Evolutionary conservation across 805 yeast species (phyloP), one percentile per base, ranked within the genome.

Genomic region (Yarrowia bubula): DNA sequence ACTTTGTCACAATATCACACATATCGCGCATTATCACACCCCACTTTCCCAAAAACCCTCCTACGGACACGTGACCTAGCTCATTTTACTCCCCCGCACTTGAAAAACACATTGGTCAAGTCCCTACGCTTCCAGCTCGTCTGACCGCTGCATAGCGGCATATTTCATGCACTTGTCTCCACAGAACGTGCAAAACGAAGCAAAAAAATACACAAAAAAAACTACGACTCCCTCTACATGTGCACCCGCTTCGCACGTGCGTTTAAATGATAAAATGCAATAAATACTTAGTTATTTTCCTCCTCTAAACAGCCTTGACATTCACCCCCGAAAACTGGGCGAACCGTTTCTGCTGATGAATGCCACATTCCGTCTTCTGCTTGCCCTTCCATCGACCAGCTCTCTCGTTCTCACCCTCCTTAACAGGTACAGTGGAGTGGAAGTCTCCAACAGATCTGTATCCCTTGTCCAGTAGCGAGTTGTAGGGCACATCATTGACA

Each of bases 381-480:
- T 88, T 83, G 1, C 97, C 98, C 79, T 89, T 88, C 98, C 98
- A 93, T 72, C 98, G 84, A 0, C 98, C 98, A n/a, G 95, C 85
- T 69, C 98, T 83, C 75, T 93, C 98, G 73, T 93, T 98, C 73
- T 91, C 98, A 9, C 96, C 97, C 50, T 89, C 97, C 8, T 78
- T 82, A 10, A 90, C 96, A 1, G 98, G 98, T 35, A 77, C 85
- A 0, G 98, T 93, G 0, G 96, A 90, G 75, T 93, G 98, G 84
- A 92, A 93, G 75, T 93, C 98, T 1, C 98, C 98, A 14, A 93
- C 84, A 0, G 97, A 90, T 72, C 91, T 87, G 76, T 92, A 93
- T 0, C 98, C 98, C 65, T 86, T 78, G 75, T 92, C 93, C 41
- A 93, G 78, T 38, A 93, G 79, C 67, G 84, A 91, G 73, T 93